phyloP scores from a whole-genome alignment of 1,284 basidiomycete genomes.

The Puccinia triticina region DNA sequence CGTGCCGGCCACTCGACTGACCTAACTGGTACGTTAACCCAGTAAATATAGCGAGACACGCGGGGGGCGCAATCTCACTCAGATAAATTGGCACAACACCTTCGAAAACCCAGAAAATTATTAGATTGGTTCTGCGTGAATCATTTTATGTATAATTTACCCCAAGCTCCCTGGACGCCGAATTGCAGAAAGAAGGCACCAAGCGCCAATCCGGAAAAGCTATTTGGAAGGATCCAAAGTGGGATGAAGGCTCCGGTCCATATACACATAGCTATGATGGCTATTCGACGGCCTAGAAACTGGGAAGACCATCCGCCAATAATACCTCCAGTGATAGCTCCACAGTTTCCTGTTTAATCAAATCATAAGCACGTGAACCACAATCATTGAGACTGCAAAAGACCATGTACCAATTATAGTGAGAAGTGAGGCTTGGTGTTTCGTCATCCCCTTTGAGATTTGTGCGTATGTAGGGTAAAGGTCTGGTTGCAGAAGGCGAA shows the following conservation, averaged over 20 bases:
- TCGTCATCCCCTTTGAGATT: conserved; percentile 55
- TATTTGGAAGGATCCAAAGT: conserved; percentile 62
- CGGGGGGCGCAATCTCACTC: conserved; percentile 86
- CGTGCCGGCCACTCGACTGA: conserved; percentile 63
- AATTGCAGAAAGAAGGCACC: conserved; percentile 73
- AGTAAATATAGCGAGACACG: conserved; percentile 89
- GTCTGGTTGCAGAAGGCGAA: conserved; percentile 26
- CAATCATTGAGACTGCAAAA: conserved; percentile 55
- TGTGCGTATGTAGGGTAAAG: conserved; percentile 73
- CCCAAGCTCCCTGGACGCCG: conserved; percentile 55
- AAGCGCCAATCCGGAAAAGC: conserved; percentile 59
- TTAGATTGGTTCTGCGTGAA: neutral
- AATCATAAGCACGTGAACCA: neutral
- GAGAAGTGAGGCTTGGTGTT: conserved; percentile 25
- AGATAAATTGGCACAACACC: conserved; percentile 77
- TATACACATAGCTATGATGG: conserved; percentile 69
- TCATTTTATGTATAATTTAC: conserved; percentile 58
- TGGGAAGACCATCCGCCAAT: conserved; percentile 79
- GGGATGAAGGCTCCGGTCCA: conserved; percentile 64
- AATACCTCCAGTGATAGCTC: conserved; percentile 67
- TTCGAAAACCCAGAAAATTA: neutral
- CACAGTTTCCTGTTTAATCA: conserved; percentile 56
- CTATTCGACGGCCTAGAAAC: conserved; percentile 82
- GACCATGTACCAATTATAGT: conserved; percentile 39
- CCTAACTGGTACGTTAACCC: conserved; percentile 88